Percentiles rank a stretch among this genome's conserved stretches.
Evolutionary conservation across 345 rosid genomes (phyloP).

Genomic region (Sonneratia alba): DNA sequence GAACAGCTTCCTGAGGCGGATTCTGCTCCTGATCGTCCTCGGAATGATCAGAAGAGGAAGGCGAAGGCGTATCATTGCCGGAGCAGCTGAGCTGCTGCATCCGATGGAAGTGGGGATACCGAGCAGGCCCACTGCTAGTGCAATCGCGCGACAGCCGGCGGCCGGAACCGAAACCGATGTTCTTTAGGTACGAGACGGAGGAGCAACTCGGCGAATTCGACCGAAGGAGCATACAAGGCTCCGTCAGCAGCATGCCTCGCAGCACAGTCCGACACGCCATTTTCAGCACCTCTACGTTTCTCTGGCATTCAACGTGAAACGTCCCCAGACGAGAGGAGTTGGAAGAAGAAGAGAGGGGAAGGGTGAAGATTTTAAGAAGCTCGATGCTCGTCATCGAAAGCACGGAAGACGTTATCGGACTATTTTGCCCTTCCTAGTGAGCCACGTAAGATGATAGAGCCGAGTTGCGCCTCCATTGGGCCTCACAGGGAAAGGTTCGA

Average conservation of each 20-base stretch:
- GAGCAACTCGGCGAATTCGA: constrained; percentile 23
- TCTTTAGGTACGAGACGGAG: constrained; percentile 10
- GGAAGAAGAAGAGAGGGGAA: neutral
- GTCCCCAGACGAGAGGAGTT: neutral
- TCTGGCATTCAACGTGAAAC: neutral
- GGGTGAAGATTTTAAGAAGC: neutral
- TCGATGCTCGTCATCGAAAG: neutral
- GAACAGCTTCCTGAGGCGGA: constrained; percentile 91
- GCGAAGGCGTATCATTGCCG: constrained; percentile 9
- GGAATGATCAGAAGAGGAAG: constrained; percentile 2
- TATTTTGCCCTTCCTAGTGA: neutral
- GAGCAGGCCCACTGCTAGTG: constrained; percentile 23
- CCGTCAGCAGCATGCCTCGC: constrained; percentile 48
- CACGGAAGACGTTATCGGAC: neutral
- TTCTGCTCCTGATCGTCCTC: constrained; percentile 52
- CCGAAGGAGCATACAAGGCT: constrained; percentile 38
- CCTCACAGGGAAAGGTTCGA: neutral
- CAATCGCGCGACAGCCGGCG: constrained; percentile 16
- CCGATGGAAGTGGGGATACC: constrained; percentile 14
- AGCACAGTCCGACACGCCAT: constrained; percentile 73
- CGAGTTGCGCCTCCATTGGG: neutral
- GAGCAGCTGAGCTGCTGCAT: constrained; percentile 26
- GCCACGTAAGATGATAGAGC: too few species aligned
- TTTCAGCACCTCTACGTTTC: neutral
- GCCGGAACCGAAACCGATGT: constrained; percentile 5